Base-by-base conservation (phyloP, 2,329 filamentous ascomycete species). In the Rosellinia necatrix region DNA sequence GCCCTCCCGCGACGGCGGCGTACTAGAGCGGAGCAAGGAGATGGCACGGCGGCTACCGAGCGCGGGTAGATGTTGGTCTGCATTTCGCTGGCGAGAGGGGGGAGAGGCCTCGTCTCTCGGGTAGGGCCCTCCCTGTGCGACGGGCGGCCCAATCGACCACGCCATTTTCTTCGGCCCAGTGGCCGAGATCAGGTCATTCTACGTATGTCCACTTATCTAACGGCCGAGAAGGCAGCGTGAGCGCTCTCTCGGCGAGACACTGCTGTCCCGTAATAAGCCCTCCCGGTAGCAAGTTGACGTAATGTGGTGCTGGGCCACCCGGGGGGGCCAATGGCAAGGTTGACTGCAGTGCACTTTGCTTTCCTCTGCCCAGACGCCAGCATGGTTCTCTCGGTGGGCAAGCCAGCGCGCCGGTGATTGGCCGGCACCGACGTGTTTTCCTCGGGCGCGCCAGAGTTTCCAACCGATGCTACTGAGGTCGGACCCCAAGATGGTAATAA, bases 81-180 rank as follows among this genome's bases (percentile, higher is more conserved):
- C 53, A 66, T 48, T 47, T 57, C 63, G 57, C 56, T 66, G 60
- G 59, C 65, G 62, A 58, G 58, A 53, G 51, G 35, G 24, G 60
- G 35, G 41, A 56, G 61, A 60, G 41, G 37, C 50, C 41, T 25
- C 34, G 37, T 53, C 41, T 25, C 34, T 58, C 67, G 67, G 67
- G 64, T 67, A 67, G 56, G 64, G 65, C 63, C 61, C 64, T 60
- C 44, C 52, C 54, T 61, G 67, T 69, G 42, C 56, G 56, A 68
- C 67, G 38, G 44, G 46, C 57, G 49, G 51, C 61, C 60, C 53
- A 49, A 59, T 50, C 48, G 41, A 62, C 59, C 58, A 64, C 61
- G 60, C 61, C 61, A 64, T 58, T 59, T 52, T 32, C 42, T 46
- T 58, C 50, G 54, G 53, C 53, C 40, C 29, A 53, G 43, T 30